Conservation (phyloP, 2,329 filamentous ascomycete species). For the Lachnellula suecica region DNA sequence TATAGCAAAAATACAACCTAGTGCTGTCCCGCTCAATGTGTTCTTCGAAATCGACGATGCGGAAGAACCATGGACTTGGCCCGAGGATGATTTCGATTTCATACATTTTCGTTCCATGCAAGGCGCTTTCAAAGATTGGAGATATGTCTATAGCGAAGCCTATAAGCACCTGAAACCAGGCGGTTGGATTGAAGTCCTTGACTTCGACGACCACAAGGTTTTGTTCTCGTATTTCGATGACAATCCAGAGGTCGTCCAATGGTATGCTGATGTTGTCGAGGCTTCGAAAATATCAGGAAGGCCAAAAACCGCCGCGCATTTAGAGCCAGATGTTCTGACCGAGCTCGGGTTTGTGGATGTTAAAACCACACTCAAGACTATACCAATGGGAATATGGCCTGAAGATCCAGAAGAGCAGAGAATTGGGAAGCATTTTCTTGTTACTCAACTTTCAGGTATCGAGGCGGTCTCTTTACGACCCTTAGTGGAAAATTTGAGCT, state of each 20-base stretch:
- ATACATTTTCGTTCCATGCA: conserved; percentile 59
- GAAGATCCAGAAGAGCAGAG: conserved; percentile 28
- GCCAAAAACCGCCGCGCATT: conserved; percentile 18
- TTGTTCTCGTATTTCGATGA: conserved; percentile 20
- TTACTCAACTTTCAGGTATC: conserved; percentile 21
- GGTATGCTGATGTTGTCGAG: conserved; percentile 14
- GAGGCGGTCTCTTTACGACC: conserved; percentile 27
- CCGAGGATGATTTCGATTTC: conserved; percentile 54
- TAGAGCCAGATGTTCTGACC: conserved; percentile 27
- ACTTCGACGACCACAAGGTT: conserved; percentile 27
- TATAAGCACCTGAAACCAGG: conserved; percentile 36
- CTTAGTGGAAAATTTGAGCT: conserved; percentile 26
- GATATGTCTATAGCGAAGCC: conserved; percentile 51
- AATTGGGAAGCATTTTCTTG: conserved; percentile 27
- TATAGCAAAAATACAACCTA: conserved; percentile 58
- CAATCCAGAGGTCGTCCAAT: conserved; percentile 12
- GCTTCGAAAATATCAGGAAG: conserved; percentile 22
- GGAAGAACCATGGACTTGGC: conserved; percentile 48
- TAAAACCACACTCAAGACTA: conserved; percentile 21
- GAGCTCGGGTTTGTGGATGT: conserved; percentile 45
- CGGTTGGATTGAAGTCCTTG: conserved; percentile 32
- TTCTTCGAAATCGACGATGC: conserved; percentile 66
- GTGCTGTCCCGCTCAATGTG: conserved; percentile 59
- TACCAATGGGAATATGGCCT: conserved; percentile 36
- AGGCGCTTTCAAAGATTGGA: conserved; percentile 57